Base-by-base conservation (phyloP, 2,329 filamentous ascomycete genomes). In the Neonectria magnoliae region DNA sequence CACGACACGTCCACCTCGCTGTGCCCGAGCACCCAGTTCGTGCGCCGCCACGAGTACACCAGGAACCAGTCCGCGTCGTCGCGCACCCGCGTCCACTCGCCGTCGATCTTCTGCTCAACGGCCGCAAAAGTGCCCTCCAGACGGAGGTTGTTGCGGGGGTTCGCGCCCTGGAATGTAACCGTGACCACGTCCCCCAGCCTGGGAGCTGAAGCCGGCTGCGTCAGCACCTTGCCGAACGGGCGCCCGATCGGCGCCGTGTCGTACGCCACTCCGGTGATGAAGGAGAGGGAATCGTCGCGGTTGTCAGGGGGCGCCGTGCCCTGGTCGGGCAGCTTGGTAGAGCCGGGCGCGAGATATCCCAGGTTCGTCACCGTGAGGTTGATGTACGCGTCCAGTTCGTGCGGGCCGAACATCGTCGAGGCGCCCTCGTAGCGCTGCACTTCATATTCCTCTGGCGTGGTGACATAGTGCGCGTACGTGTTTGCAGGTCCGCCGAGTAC, bases 361-460 rank as follows among this genome's bases (percentile, higher is more conserved):
- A 79, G 61, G 61, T 77, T 86, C 76, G 91, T 88, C n/a, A 94
- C 83, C 0, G 93, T 94, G 47, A 95, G 84, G 77, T 97, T 94
- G 81, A 98, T 92, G 81, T 96, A 96, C 1, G 94, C 95, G 38
- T 91, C 88, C 11, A 98, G 85, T 1, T 93, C 93, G 77, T 94
- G 89, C 2, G 87, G 91, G 0, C 95, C 95, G 76, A 92, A 96
- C 2, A 98, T 87, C 0, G 95, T 98, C 7, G 92, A 95, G 0
- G 93, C 95, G n/a, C 94, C 95, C 81, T 98, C 95, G 79, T 98
- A 98, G 10, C 95, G 90, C 80, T 98, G 95, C 50, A 96, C 83
- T 13, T 82, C 81, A 77, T 96, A 97, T 78, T 97, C 92, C 77
- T 97, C 92, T 29, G 89, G 86, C 0, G 93, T 95, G 1, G 90